Evolutionary conservation across 345 rosid genomes (phyloP), one percentile per base, ranked within the genome.

Genomic region (Conringia planisiliqua): DNA sequence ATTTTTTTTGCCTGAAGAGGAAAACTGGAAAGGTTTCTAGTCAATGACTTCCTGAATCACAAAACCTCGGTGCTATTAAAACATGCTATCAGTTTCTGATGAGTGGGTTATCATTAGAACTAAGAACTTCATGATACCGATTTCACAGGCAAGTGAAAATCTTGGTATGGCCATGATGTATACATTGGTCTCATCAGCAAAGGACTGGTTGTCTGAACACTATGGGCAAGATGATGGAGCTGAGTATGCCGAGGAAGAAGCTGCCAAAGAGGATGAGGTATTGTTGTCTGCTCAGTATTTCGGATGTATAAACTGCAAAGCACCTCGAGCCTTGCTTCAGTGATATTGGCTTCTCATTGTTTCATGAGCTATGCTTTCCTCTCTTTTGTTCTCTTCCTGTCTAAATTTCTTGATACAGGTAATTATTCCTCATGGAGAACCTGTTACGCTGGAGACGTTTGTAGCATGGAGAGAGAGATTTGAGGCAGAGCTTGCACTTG

Each of bases 151-250:
- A 56, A 74, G 86, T 61, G 97, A 95, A 80, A 95, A 90, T 74
- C 96, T 95, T 76, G 98, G 99, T 58, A 95, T 92, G 99, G 91
- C 98, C 36, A 95, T 96, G 98, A 69, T 92, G 40, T 95, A 95
- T 85, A 90, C 99, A 52, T 77, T 92, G 76, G 89, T 90, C 62
- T 70, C 92, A 72, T 92, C 94, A 66, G 96, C 98, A 68, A 85
- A 92, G 78, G 99, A 92, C 59, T 95, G 99, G 97, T 73, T 95
- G 51, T 82, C 90, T 68, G 99, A 95, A 81, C 75, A 72, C 74
- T 95, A 85, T 81, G 78, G 94, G 69, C 86, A 84, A 82, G 88
- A 84, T 24, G 79, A 82, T 68, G 81, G 33, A 62, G 69, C 57
- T 66, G 92, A 83, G 43, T 26, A 70, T 38, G 72, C 64, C 36